These are phyloP conservation scores for Zoysia japonica DNA, from an alignment of 176 grass and related monocot species.

Conservation along the genomic window DNA sequence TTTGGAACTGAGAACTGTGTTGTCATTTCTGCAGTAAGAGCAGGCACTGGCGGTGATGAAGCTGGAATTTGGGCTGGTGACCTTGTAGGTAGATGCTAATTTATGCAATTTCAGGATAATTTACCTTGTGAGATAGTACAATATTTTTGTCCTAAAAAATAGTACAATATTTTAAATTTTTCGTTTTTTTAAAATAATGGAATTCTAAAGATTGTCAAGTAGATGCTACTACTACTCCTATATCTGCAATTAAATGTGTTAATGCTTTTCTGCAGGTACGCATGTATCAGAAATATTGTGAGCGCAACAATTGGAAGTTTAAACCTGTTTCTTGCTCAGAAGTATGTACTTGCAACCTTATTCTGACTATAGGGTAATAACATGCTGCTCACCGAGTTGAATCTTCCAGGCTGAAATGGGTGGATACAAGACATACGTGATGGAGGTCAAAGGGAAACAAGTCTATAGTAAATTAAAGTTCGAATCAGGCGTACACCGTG, in stretches of 20 bases:
- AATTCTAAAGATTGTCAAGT: conserved; percentile 4
- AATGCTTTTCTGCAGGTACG: conserved; percentile 63
- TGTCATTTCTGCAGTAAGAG: conserved; percentile 83
- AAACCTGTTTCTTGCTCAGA: conserved; percentile 79
- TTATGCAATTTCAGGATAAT: conserved; percentile 38
- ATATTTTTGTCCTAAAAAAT: neutral
- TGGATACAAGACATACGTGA: conserved; percentile 88
- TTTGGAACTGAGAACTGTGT: conserved; percentile 19
- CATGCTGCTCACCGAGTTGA: conserved; percentile 15
- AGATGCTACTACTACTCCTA: neutral
- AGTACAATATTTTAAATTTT: neutral
- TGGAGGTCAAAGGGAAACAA: conserved; percentile 91
- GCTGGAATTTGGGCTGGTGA: conserved; percentile 98
- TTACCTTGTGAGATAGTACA: conserved; percentile 24
- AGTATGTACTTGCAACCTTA: conserved; percentile 55
- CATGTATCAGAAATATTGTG: conserved; percentile 89
- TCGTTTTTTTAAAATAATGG: conserved; percentile 17
- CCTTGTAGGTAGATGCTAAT: conserved; percentile 97
- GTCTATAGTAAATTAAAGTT: conserved; percentile 97
- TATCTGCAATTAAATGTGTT: conserved; percentile 20
- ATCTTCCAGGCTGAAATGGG: conserved; percentile 78
- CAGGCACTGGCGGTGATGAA: conserved; percentile 92
- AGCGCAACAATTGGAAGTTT: conserved; percentile 73
- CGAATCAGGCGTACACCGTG: conserved; percentile 94
- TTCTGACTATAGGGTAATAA: conserved; percentile 29